Conservation (phyloP, 805 yeast genomes). For the Yarrowia deformans region DNA sequence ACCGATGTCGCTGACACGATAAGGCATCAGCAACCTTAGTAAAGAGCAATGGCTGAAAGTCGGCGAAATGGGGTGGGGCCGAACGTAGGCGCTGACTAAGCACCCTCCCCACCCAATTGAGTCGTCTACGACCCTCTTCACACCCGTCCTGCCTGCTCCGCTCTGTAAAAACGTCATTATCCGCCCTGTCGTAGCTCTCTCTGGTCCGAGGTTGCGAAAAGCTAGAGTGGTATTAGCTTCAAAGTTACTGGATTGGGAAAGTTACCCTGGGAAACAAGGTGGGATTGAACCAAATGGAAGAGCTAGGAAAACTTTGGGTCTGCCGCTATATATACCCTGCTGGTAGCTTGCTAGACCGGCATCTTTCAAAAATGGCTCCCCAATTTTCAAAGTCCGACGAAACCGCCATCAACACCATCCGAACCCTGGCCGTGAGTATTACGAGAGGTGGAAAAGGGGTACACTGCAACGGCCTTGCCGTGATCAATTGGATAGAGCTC, state of each 20-base stretch:
- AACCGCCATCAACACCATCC: slow-evolving; percentile 84
- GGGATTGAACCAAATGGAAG: slow-evolving; percentile 25
- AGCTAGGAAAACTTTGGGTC: slow-evolving; percentile 39
- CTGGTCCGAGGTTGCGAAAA: slow-evolving; percentile 33
- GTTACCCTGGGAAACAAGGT: slow-evolving; percentile 30
- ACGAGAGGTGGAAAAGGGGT: no score
- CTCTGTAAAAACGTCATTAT: neutral
- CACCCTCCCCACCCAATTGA: neutral
- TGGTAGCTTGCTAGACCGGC: slow-evolving; percentile 16
- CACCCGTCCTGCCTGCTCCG: neutral
- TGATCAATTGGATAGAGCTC: neutral
- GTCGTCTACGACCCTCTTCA: neutral
- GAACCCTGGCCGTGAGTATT: slow-evolving; percentile 70
- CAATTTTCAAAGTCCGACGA: slow-evolving; percentile 65
- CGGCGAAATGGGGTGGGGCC: neutral
- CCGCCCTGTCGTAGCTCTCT: neutral
- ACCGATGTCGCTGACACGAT: slow-evolving; percentile 32
- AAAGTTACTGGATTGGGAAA: slow-evolving; percentile 19
- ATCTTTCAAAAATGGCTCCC: slow-evolving; percentile 44
- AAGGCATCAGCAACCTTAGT: slow-evolving; percentile 34
- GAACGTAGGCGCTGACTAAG: neutral
- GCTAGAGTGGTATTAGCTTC: slow-evolving; percentile 5
- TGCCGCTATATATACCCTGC: slow-evolving; percentile 31
- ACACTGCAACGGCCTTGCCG: neutral
- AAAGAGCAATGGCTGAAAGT: neutral